Evolutionary conservation across 345 rosid genomes (phyloP).

Genomic region (Psidium friedrichsthalianum): DNA sequence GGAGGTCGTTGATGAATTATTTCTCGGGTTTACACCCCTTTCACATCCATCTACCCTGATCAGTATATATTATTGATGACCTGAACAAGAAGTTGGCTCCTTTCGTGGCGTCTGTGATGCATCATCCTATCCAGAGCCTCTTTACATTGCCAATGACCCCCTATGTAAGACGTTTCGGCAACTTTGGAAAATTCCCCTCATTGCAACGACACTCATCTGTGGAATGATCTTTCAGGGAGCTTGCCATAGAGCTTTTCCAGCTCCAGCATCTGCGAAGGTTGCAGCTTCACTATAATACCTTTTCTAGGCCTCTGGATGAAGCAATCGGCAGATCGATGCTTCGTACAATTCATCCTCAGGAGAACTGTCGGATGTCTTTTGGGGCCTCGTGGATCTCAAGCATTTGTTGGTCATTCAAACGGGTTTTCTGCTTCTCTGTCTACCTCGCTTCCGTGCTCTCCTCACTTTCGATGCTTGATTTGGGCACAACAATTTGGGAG

Average conservation of each 20-base stretch:
- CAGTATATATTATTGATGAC: slow-evolving; percentile 8
- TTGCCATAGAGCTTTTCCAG: slow-evolving; percentile 7
- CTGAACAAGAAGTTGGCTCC: neutral
- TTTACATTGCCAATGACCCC: slow-evolving; percentile 9
- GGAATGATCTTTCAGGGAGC: slow-evolving; percentile 8
- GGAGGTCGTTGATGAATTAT: slow-evolving; percentile 12
- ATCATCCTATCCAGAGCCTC: slow-evolving; percentile 1
- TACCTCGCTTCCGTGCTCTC: slow-evolving; percentile 13
- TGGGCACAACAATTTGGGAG: slow-evolving; percentile 8
- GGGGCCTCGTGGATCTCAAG: slow-evolving; percentile 5
- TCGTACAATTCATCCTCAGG: slow-evolving; percentile 14
- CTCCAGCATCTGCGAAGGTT: slow-evolving; percentile 2
- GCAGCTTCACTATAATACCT: slow-evolving; percentile 2
- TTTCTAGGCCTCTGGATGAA: slow-evolving; percentile 7
- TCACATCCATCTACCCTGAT: neutral
- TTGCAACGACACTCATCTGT: slow-evolving; percentile 7
- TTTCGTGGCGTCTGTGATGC: neutral
- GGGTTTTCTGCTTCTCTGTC: slow-evolving; percentile 12
- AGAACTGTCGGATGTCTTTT: slow-evolving; percentile 16
- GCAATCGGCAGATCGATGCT: slow-evolving; percentile 8
- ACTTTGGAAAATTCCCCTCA: slow-evolving; percentile 8
- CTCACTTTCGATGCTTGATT: slow-evolving; percentile 4
- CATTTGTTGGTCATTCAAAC: slow-evolving; percentile 11
- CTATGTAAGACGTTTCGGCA: neutral
- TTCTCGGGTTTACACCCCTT: neutral